Evolutionary conservation across 2,329 filamentous ascomycete species (phyloP).

Genomic region (Aspergillus texensis): DNA sequence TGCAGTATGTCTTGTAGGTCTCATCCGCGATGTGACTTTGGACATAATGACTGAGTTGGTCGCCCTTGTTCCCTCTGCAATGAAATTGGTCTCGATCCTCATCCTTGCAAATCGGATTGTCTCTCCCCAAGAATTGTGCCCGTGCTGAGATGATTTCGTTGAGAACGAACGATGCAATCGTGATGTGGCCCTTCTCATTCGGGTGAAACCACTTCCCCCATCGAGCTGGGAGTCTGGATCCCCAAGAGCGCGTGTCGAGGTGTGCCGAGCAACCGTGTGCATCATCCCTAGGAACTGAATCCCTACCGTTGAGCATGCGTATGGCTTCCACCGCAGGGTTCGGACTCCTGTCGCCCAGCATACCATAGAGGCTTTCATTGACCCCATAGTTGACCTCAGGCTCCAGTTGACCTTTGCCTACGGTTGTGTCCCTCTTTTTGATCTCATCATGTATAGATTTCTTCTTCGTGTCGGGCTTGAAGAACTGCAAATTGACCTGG

Average conservation of each 20-base stretch:
- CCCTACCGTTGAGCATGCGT: not conserved
- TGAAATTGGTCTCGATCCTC: not conserved
- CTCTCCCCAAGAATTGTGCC: not conserved
- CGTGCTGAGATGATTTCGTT: conserved; percentile 5
- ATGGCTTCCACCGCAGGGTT: not conserved
- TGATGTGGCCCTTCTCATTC: conserved; percentile 25
- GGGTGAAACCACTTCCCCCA: conserved; percentile 39
- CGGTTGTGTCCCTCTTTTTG: not conserved
- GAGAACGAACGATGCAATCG: conserved; percentile 19
- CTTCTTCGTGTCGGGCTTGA: conserved; percentile 28
- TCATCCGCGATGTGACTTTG: not conserved
- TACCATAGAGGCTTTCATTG: not conserved
- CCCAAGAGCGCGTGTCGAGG: not conserved
- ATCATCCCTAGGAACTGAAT: not conserved
- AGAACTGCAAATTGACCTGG: conserved; percentile 36
- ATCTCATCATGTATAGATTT: not conserved
- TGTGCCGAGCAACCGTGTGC: not conserved
- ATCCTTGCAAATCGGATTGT: conserved; percentile 6
- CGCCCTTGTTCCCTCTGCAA: not conserved
- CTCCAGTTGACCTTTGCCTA: too few species aligned
- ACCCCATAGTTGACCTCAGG: not conserved
- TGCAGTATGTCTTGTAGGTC: conserved; percentile 8
- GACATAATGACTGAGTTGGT: conserved; percentile 1
- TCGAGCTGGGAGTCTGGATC: conserved; percentile 31
- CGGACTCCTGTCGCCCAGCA: not conserved